Evolutionary conservation across 2,329 filamentous ascomycete species (phyloP), one percentile per base, ranked within the genome.

Genomic region (Penicillium expansum): DNA sequence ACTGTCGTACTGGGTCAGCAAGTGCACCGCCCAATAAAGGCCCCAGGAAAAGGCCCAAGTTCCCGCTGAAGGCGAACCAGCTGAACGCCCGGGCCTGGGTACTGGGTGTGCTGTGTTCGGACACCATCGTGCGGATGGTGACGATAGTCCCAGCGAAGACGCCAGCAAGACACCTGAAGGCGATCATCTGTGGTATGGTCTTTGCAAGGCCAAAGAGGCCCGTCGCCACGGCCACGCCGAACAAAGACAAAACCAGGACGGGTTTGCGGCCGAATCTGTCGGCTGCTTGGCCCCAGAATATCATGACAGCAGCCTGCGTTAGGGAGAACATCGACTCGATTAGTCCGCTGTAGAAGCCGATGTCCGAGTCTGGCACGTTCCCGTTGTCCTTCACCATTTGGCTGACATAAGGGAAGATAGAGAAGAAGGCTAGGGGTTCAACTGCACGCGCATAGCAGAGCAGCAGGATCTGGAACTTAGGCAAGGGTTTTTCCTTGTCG

Each of bases 351-450:
- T 91, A 93, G 76, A 92, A 93, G 2, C 90, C 90, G 4, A 91
- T 85, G 70, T 91, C 86, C n/a, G 81, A 75, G 43, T 83, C 77
- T 1, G 79, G 71, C 2, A 93, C 74, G 11, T 79, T 67, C 10
- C 88, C 89, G 57, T 86, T 87, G 55, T 83, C 79, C 71, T 83
- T 78, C 37, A 90, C 85, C 90, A 93, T 93, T 68, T 87, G 79
- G 67, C 86, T 90, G 73, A 94, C 83, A 74, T 89, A 93, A 0
- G 90, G 88, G 66, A 93, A 89, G 70, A 93, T 91, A 69, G 82
- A 85, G 77, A 92, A 93, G 77, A 91, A 93, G n/a, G 89, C 88
- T 39, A 92, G 82, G 0, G 90, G 89, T 67, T 93, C 90, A 43
- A 90, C 79, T 27, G 90, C 69, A 6, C 89, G 84, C 1, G 86